Conservation (phyloP, 202 grass and related monocot species). For the Bolboschoenoplectus hybrid region DNA sequence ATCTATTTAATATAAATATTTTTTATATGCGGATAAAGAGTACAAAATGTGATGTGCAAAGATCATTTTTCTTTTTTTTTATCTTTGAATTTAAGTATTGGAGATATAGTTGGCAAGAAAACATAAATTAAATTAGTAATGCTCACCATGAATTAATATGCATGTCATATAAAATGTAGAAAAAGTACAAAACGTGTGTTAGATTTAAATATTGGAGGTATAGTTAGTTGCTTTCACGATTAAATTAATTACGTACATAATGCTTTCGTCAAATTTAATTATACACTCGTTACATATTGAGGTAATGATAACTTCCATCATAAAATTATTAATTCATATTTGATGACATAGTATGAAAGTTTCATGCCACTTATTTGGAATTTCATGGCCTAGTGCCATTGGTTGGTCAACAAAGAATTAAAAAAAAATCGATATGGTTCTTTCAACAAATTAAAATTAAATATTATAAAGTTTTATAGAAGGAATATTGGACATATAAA, state of each 20-base stretch:
- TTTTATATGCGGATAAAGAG: background rate
- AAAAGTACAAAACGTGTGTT: background rate
- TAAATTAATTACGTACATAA: background rate
- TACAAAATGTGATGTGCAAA: background rate
- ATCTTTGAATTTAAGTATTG: background rate
- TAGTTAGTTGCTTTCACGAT: slow-evolving; percentile 20
- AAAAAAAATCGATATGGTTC: no score
- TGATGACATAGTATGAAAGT: no score
- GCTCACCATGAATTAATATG: background rate
- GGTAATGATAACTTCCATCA: background rate
- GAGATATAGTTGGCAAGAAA: background rate
- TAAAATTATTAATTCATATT: background rate
- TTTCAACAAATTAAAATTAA: no score
- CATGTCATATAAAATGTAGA: background rate
- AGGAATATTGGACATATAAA: no score
- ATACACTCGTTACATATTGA: background rate
- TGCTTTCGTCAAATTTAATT: background rate
- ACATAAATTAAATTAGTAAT: background rate
- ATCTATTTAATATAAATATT: no score
- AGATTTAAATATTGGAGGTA: no score
- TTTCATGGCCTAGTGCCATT: no score
- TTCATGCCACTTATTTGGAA: no score
- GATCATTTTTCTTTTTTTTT: background rate
- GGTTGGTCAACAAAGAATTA: no score
- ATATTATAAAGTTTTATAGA: no score